phyloP scores from a whole-genome alignment of 148 eudicot species.

The Camellia japonica region DNA sequence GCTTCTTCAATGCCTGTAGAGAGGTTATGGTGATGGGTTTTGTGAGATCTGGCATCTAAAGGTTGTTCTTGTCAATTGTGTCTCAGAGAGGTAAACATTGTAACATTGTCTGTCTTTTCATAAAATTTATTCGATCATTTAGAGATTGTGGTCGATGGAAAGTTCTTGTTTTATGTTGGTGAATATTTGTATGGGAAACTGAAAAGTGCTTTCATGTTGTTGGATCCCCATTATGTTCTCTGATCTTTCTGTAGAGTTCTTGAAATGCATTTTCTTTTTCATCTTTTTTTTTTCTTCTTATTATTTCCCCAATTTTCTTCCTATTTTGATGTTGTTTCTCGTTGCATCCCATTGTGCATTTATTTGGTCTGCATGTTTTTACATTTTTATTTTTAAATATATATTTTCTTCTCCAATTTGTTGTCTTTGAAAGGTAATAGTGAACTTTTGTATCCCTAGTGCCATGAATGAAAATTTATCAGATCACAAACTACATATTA shows the following conservation, averaged over 20 bases:
- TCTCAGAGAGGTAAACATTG: not conserved
- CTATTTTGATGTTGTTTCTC: not conserved
- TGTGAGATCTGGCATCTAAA: slow-evolving; percentile 37
- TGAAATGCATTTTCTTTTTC: not conserved
- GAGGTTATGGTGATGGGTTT: slow-evolving; percentile 13
- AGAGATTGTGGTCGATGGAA: not conserved
- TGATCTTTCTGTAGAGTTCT: slow-evolving; percentile 2
- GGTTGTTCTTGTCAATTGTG: slow-evolving; percentile 1
- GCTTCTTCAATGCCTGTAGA: slow-evolving; percentile 8
- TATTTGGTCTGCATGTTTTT: not conserved
- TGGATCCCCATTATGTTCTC: slow-evolving; percentile 8
- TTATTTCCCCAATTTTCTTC: not conserved
- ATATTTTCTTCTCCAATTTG: not conserved
- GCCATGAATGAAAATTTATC: not conserved
- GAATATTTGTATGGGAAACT: not conserved
- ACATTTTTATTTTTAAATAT: not conserved
- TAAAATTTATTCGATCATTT: not conserved
- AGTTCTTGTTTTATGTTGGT: not conserved
- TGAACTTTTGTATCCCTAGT: not conserved
- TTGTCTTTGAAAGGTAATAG: not conserved
- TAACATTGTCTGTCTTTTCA: not conserved
- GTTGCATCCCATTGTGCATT: not conserved
- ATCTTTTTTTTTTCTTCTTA: not conserved
- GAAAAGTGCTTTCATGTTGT: not conserved
- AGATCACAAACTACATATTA: not conserved